Percentiles rank a stretch among this genome's conserved stretches.
These are phyloP conservation scores for Batkoa obscura DNA, from an alignment of 371 early-diverging fungal species.

Conservation along the genomic window DNA sequence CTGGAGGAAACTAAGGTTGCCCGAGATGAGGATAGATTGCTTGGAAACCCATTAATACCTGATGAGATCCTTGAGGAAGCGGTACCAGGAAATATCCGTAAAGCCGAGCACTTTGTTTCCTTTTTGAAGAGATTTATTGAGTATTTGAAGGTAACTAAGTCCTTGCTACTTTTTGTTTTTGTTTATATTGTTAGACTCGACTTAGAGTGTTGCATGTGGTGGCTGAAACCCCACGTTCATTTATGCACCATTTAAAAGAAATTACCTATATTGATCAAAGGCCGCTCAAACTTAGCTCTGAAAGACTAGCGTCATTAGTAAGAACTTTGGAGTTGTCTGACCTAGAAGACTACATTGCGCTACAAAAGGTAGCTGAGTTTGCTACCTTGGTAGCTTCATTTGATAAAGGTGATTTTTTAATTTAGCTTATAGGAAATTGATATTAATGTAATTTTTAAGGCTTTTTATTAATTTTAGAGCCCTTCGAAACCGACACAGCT, in stretches of 20 bases:
- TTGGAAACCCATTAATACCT: slow-evolving; percentile 76
- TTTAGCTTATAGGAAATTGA: too few species aligned
- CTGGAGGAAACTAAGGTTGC: slow-evolving; percentile 42
- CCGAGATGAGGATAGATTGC: slow-evolving; percentile 49
- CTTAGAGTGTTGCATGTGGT: slow-evolving; percentile 95
- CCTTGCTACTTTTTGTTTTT: neutral
- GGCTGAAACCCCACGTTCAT: slow-evolving; percentile 86
- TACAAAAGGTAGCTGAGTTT: slow-evolving; percentile 84
- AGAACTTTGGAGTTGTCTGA: slow-evolving; percentile 81
- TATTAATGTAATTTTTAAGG: slow-evolving; percentile 16
- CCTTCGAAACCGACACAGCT: slow-evolving; percentile 84
- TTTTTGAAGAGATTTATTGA: slow-evolving; percentile 94
- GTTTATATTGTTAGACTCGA: slow-evolving; percentile 45
- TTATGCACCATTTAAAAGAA: slow-evolving; percentile 82
- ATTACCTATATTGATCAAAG: slow-evolving; percentile 85
- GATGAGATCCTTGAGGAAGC: slow-evolving; percentile 85
- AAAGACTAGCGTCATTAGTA: slow-evolving; percentile 76
- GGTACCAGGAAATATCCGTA: slow-evolving; percentile 96
- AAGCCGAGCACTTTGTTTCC: slow-evolving; percentile 95
- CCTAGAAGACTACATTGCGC: slow-evolving; percentile 62
- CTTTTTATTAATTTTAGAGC: slow-evolving; percentile 95
- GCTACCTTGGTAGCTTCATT: slow-evolving; percentile 94
- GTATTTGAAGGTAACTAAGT: slow-evolving; percentile 68
- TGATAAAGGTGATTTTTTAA: slow-evolving; percentile 9
- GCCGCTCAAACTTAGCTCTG: slow-evolving; percentile 68